Evolutionary conservation across 208 protist genomes (phyloP).

Genomic region (Trypanosoma boissoni): DNA sequence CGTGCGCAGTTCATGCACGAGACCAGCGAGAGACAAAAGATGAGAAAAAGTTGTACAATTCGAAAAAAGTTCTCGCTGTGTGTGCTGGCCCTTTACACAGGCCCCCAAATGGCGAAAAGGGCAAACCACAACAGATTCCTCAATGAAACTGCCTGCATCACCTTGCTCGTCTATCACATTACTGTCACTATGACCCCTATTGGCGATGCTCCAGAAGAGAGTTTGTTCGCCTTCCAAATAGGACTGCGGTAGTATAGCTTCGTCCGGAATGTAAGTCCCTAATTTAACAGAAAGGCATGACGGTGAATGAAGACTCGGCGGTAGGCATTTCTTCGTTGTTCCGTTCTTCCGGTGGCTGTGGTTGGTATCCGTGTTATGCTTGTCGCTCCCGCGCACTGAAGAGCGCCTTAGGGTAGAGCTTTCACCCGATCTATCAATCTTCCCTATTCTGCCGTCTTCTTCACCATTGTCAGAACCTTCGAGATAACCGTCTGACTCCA

Average conservation of each 20-base stretch:
- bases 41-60: constrained; percentile 22
- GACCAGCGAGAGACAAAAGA: constrained; percentile 20
- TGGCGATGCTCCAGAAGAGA: constrained; percentile 1
- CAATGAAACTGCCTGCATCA: background rate
- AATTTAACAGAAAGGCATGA: background rate
- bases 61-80: constrained; percentile 24
- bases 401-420: no score
- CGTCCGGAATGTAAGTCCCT: background rate
- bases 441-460: background rate
- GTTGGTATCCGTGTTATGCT: no score
- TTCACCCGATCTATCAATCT: no score
- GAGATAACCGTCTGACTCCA: no score
- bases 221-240: constrained; percentile 12
- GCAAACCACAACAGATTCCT: constrained; percentile 28
- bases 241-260: background rate
- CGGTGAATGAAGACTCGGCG: background rate
- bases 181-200: background rate
- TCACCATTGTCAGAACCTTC: background rate
- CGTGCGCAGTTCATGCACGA: constrained; percentile 25
- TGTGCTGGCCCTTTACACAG: constrained; percentile 41
- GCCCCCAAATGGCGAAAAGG: constrained; percentile 32
- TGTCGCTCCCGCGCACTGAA: no score
- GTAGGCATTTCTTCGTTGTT: constrained; percentile 4
- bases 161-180: background rate
- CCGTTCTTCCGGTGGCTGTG: no score